Percentiles rank a stretch among this genome's conserved stretches.
Conservation (phyloP, 768 basidiomycete genomes). For the Gloeostereum incarnatum region DNA sequence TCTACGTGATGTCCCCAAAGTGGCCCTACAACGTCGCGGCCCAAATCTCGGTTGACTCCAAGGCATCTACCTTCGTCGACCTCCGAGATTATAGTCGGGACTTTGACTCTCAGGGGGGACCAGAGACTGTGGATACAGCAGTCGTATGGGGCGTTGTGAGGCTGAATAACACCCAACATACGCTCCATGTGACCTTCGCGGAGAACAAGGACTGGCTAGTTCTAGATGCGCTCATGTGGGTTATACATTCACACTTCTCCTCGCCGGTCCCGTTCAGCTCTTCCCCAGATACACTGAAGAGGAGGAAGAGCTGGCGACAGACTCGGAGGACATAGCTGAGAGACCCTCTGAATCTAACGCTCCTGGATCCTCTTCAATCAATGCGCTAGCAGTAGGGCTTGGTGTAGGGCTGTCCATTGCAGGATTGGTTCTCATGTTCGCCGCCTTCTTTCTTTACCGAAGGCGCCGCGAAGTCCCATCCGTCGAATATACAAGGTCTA, state of each 20-base stretch:
- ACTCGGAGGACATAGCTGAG: no score
- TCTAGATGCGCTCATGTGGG: constrained; percentile 4
- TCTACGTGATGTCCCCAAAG: constrained; percentile 32
- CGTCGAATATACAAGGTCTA: no score
- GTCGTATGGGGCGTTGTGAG: constrained; percentile 1
- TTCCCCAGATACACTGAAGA: no score
- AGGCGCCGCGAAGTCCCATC: no score
- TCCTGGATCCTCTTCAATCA: no score
- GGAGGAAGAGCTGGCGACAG: no score
- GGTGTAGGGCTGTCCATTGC: no score
- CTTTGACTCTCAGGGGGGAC: background rate
- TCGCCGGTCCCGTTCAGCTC: no score
- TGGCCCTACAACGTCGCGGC: constrained; percentile 32
- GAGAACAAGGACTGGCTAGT: background rate
- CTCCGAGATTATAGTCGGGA: constrained; percentile 1
- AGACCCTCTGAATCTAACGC: no score
- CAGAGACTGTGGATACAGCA: background rate
- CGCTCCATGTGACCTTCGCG: background rate
- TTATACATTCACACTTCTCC: background rate
- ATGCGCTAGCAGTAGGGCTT: no score
- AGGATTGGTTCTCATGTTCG: no score
- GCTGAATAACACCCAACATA: constrained; percentile 2
- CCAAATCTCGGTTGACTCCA: background rate
- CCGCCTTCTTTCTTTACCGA: no score
- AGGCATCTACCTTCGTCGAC: background rate